A percentile compares a stretch with the other conserved stretches of the same genome.
These are phyloP conservation scores for Tetrapisispora taiwanensis DNA, from an alignment of 805 yeast genomes.

Conservation along the genomic window DNA sequence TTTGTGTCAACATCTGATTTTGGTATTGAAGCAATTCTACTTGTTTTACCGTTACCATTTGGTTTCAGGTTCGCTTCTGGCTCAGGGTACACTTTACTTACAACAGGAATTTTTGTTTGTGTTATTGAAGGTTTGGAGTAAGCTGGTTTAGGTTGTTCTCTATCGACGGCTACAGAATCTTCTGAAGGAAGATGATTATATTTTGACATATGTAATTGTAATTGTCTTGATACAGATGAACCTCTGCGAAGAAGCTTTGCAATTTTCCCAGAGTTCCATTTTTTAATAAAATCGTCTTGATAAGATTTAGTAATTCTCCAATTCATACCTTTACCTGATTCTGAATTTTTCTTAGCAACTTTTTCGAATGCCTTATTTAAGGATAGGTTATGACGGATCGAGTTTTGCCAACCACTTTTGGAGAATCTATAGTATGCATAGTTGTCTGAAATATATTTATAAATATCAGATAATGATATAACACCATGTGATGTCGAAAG, in stretches of 20 bases:
- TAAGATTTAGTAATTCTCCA: constrained; percentile 89
- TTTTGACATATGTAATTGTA: constrained; percentile 56
- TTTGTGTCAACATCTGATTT: neutral
- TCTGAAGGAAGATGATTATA: constrained; percentile 32
- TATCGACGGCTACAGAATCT: neutral
- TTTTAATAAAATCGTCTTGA: constrained; percentile 70
- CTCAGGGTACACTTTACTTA: too few species aligned
- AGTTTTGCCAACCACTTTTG: constrained; percentile 96
- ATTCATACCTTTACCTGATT: constrained; percentile 98
- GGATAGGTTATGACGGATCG: constrained; percentile 89
- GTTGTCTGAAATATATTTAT: constrained; percentile 74
- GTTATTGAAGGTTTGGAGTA: neutral
- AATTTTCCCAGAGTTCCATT: constrained; percentile 64
- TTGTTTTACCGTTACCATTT: neutral
- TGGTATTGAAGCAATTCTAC: neutral
- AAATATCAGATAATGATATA: constrained; percentile 79
- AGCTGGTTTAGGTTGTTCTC: neutral
- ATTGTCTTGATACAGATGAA: constrained; percentile 64
- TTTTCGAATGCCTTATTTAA: constrained; percentile 93
- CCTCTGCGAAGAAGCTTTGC: constrained; percentile 59
- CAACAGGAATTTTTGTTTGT: neutral
- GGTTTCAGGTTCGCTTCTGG: neutral
- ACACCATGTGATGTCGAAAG: constrained; percentile 78
- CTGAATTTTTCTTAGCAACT: constrained; percentile 84
- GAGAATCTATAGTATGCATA: constrained; percentile 84